Percentiles rank a stretch among this genome's conserved stretches.
Conservation (phyloP, 2,329 filamentous ascomycete species). For the Clathrospora elynae region DNA sequence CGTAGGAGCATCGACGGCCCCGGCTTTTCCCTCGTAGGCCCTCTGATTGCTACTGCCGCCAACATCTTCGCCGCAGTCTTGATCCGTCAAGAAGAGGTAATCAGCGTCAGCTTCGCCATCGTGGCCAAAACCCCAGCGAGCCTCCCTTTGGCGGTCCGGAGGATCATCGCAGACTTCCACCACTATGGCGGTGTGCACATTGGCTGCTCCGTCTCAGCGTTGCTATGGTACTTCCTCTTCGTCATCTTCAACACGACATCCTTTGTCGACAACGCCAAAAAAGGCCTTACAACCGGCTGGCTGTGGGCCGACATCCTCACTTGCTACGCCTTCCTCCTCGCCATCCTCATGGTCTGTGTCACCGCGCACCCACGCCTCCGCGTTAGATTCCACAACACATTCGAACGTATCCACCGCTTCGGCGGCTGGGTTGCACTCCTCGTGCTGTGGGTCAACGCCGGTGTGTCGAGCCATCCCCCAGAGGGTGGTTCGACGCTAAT, state of each 20-base stretch:
- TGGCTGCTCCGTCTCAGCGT: slow-evolving; percentile 38
- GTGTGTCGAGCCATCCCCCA: slow-evolving; percentile 15
- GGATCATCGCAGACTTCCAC: slow-evolving; percentile 34
- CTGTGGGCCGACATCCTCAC: slow-evolving; percentile 27
- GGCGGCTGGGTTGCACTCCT: slow-evolving; percentile 39
- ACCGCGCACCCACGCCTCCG: slow-evolving; percentile 35
- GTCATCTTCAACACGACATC: slow-evolving; percentile 37
- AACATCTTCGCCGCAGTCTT: slow-evolving; percentile 44
- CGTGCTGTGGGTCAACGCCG: slow-evolving; percentile 35
- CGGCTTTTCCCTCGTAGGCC: not conserved
- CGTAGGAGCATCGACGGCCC: not conserved
- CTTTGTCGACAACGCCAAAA: slow-evolving; percentile 14
- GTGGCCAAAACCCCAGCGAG: slow-evolving; percentile 35
- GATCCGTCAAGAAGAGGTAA: slow-evolving; percentile 41
- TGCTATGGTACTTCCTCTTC: slow-evolving; percentile 54
- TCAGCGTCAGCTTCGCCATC: slow-evolving; percentile 37
- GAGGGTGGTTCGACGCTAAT: slow-evolving; percentile 4
- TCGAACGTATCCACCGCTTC: slow-evolving; percentile 46
- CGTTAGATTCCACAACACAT: slow-evolving; percentile 37
- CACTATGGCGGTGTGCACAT: slow-evolving; percentile 45
- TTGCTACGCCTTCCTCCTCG: slow-evolving; percentile 18
- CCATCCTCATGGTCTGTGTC: slow-evolving; percentile 32
- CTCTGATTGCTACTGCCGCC: slow-evolving; percentile 37
- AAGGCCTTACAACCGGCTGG: slow-evolving; percentile 17
- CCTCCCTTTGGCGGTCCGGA: slow-evolving; percentile 33